Evolutionary conservation across 306 rosid species (phyloP).

Genomic region (Inga leiocalycina): DNA sequence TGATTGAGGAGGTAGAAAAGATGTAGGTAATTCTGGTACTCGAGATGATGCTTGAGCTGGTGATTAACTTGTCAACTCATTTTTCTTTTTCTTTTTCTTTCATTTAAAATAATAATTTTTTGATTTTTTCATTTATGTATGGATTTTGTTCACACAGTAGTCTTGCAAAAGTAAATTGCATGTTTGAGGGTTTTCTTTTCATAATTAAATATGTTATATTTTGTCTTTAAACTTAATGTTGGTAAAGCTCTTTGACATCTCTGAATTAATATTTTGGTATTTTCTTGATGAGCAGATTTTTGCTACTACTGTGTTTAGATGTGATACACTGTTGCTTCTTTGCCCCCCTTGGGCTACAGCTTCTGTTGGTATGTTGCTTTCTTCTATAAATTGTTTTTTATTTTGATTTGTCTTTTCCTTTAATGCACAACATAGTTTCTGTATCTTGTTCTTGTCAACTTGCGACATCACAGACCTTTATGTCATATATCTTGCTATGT

Average conservation of each 20-base stretch:
- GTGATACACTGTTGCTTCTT: constrained; percentile 88
- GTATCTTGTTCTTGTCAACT: neutral
- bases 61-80: neutral
- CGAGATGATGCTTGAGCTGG: neutral
- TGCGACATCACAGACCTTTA: constrained; percentile 15
- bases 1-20: neutral
- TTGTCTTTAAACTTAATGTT: neutral
- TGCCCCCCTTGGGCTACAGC: constrained; percentile 75
- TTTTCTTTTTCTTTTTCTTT: neutral
- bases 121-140: neutral
- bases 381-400: neutral
- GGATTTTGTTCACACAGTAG: neutral
- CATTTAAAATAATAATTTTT: neutral
- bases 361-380: constrained; percentile 69
- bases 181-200: neutral
- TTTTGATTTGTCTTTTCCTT: constrained; percentile 2
- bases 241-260: constrained; percentile 1
- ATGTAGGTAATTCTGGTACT: neutral
- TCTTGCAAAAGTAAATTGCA: neutral
- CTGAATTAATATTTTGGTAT: constrained; percentile 27
- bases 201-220: neutral
- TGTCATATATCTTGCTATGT: constrained; percentile 15
- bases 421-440: constrained; percentile 6
- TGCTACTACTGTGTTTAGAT: constrained; percentile 79
- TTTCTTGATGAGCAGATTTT: constrained; percentile 67